Base-by-base conservation (phyloP, 176 grass and related monocot genomes). In the Zea luxurians region DNA sequence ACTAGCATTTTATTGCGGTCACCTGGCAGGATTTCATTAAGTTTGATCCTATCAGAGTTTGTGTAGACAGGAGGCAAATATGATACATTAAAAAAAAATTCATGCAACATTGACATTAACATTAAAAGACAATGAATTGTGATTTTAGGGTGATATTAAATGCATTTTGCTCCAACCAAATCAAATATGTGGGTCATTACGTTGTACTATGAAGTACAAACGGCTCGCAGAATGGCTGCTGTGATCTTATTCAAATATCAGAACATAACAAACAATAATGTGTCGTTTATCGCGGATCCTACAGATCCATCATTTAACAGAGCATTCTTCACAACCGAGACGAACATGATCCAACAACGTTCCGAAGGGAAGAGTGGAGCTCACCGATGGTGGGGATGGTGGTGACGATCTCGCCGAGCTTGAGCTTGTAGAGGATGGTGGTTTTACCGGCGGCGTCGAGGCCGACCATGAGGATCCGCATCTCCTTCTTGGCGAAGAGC, bases 361-460 rank as follows among this genome's bases (percentile, higher is more conserved):
- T 11, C 2, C 3, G 8, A 7, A 64, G 20, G 44, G 4, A 13
- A 21, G 1, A 13, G 7, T 5, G 48, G 35, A 7, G 2, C 47
- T 74, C 5, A 89, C 87, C 87, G 16, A 92, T 89, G 79, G 90
- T 92, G 37, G 90, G 90, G 84, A 92, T 92, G 69, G 90, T 92
- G 69, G 90, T 92, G 78, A 92, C 83, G 68, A 93, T 93, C 87
- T 93, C 87, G 74, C 90, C 90, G 20, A 92, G 90, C 83, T 92
- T 92, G 68, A 92, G 83, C 79, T 92, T 92, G 86, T 92, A 92
- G 48, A 92, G 90, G 70, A 92, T 92, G 79, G 90, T 92, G 75
- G 90, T 92, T 67, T 92, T 92, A 66, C 90, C 90, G 77, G 90
- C 86, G 13, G 89, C 89, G 55, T 89, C 90, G 42, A 92, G 90